Conservation (phyloP, 2,329 filamentous ascomycete species). For the Trichoderma koningii region DNA sequence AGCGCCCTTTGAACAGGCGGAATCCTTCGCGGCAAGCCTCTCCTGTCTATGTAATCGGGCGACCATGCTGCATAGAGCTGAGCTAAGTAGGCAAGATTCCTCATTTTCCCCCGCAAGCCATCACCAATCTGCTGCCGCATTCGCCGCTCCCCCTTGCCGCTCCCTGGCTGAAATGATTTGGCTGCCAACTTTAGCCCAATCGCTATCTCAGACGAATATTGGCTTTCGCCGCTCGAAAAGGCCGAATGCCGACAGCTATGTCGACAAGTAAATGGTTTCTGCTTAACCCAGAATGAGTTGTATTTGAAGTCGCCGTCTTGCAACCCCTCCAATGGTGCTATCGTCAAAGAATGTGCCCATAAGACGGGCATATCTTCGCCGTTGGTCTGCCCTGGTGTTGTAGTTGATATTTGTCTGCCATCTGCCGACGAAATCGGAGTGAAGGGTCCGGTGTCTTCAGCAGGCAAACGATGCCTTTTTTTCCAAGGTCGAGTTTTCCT, state of each 20-base stretch:
- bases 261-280: too few species aligned
- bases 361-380: not conserved
- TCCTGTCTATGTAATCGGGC: constrained; percentile 1
- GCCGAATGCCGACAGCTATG: constrained; percentile 3
- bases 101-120: not conserved
- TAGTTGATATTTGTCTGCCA: not conserved
- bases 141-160: constrained; percentile 12
- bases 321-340: too few species aligned
- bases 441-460: not conserved
- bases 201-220: not conserved
- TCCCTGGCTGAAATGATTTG: too few species aligned
- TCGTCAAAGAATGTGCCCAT: not conserved
- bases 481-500: not conserved
- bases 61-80: not conserved
- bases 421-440: too few species aligned
- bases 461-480: not conserved
- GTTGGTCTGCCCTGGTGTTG: not conserved
- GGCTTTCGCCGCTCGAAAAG: not conserved
- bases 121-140: not conserved
- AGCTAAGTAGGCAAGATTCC: constrained; percentile 13
- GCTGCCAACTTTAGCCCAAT: too few species aligned
- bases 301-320: too few species aligned
- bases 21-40: not conserved
- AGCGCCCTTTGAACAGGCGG: constrained; percentile 2
- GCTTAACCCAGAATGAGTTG: too few species aligned